These are phyloP conservation scores for Amanita inopinata DNA, from an alignment of 768 basidiomycete species.

Conservation along the genomic window DNA sequence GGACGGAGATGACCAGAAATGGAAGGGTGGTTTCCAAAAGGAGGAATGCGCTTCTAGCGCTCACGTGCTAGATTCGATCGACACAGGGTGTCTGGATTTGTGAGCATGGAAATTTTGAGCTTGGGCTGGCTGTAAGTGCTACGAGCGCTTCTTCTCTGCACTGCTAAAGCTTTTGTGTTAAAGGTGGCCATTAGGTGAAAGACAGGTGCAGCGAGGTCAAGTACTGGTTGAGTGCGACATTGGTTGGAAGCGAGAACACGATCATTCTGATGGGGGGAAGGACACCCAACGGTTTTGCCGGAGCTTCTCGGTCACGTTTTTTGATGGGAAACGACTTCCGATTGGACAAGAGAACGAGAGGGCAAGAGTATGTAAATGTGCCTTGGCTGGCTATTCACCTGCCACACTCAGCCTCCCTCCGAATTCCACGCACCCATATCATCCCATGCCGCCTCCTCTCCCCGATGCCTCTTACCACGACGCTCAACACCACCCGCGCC, in stretches of 20 bases:
- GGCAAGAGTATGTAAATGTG: conserved; percentile 9
- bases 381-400: conserved; percentile 5
- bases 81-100: not conserved
- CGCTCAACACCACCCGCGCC: conserved; percentile 5
- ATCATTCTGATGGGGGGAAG: not conserved
- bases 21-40: not conserved
- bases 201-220: not conserved
- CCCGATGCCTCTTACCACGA: conserved; percentile 2
- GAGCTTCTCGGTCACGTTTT: conserved; percentile 6
- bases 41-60: not conserved
- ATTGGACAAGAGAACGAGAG: no score
- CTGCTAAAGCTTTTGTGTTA: not conserved
- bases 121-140: no score
- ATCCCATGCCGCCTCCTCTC: conserved; percentile 4
- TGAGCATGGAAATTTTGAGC: conserved; percentile 4
- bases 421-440: conserved; percentile 6
- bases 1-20: not conserved
- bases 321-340: no score
- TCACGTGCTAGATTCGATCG: not conserved
- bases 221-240: not conserved
- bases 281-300: not conserved
- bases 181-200: not conserved
- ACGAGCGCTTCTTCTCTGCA: no score
- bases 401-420: conserved; percentile 10
- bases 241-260: not conserved